A percentile compares a stretch with the other conserved stretches of the same genome.
These are phyloP conservation scores for Trichosanthes truncata DNA, from an alignment of 306 rosid genomes.

Conservation along the genomic window DNA sequence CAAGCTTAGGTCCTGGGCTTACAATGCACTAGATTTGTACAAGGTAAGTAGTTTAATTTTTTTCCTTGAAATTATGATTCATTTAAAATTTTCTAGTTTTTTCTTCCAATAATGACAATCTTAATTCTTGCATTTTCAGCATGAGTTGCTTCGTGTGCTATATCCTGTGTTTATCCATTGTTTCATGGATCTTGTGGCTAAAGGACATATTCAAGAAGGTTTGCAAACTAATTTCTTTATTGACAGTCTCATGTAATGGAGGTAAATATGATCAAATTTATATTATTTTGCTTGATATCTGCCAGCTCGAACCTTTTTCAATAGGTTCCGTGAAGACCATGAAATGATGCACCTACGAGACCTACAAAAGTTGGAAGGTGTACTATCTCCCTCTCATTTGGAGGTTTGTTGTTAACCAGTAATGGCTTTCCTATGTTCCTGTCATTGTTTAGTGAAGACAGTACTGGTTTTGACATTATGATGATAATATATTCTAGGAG, in stretches of 20 bases:
- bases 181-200: conserved; percentile 95
- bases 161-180: conserved; percentile 93
- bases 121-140: conserved; percentile 38
- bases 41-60: conserved; percentile 35
- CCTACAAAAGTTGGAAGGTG: conserved; percentile 91
- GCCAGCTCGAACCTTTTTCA: conserved; percentile 73
- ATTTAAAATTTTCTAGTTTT: background rate
- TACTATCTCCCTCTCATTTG: conserved; percentile 83
- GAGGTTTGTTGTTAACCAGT: conserved; percentile 33
- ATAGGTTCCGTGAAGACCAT: conserved; percentile 79
- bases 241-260: background rate
- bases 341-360: conserved; percentile 78
- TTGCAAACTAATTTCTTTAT: conserved; percentile 1
- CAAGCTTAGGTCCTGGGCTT: conserved; percentile 78
- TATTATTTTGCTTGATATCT: conserved; percentile 15
- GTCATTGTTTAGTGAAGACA: conserved; percentile 5
- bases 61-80: background rate
- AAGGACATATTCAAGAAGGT: conserved; percentile 95
- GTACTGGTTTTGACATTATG: background rate
- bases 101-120: background rate
- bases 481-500: conserved; percentile 43
- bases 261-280: conserved; percentile 4
- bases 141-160: conserved; percentile 91
- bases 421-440: background rate
- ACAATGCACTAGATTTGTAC: conserved; percentile 69